phyloP scores from a whole-genome alignment of 768 basidiomycete species.

The Auriscalpium microsporum region DNA sequence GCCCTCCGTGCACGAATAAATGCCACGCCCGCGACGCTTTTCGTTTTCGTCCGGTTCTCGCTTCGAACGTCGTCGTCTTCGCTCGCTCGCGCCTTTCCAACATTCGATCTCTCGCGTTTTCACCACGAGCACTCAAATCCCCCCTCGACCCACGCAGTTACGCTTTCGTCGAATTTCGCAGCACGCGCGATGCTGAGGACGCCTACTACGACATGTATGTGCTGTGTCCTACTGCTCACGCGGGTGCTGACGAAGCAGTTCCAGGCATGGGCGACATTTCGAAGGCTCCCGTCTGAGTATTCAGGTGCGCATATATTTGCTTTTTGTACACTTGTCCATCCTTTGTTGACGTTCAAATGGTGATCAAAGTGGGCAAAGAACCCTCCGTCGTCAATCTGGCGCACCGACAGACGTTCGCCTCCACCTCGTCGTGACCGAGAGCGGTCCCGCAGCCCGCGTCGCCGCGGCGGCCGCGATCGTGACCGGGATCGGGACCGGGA shows the following conservation, averaged over 20 bases:
- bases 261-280: conserved; percentile 68
- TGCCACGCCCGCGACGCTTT: conserved; percentile 12
- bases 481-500: conserved; percentile 24
- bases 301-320: conserved; percentile 35
- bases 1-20: conserved; percentile 2
- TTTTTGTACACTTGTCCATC: conserved; percentile 6
- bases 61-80: conserved; percentile 18
- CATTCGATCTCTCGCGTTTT: conserved; percentile 23
- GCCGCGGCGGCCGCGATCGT: conserved; percentile 23
- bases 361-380: conserved; percentile 64
- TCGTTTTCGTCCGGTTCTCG: conserved; percentile 10
- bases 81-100: conserved; percentile 25
- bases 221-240: neutral
- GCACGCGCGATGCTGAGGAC: conserved; percentile 70
- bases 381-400: conserved; percentile 78
- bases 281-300: conserved; percentile 70
- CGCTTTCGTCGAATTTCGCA: conserved; percentile 81
- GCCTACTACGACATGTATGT: conserved; percentile 79
- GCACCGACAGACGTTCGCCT: conserved; percentile 42
- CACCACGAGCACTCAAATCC: conserved; percentile 48
- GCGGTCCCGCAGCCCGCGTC: conserved; percentile 47
- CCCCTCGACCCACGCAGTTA: conserved; percentile 51
- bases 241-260: neutral
- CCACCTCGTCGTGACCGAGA: conserved; percentile 35
- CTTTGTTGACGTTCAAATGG: neutral